phyloP scores from a whole-genome alignment of 108 stramenopile genomes.

The Cyclotella cryptica region DNA sequence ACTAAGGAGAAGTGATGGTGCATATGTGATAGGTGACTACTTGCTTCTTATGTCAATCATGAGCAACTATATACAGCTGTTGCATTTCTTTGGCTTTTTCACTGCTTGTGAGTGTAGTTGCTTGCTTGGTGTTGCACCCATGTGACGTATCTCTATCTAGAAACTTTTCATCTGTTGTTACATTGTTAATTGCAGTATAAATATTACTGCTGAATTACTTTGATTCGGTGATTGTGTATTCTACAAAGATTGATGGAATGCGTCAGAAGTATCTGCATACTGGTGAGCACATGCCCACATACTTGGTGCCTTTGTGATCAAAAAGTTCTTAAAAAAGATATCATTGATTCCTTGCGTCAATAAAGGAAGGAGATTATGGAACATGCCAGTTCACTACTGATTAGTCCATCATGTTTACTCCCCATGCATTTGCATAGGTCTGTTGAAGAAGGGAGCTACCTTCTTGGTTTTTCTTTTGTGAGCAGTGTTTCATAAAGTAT shows the following conservation, averaged over 20 bases:
- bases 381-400: constrained; percentile 96
- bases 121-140: too few species aligned
- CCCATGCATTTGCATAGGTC: constrained; percentile 75
- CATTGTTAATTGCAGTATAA: constrained; percentile 49
- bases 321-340: too few species aligned
- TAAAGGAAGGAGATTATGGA: constrained; percentile 94
- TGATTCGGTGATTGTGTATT: constrained; percentile 92
- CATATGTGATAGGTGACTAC: constrained; percentile 75
- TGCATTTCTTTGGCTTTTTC: constrained; percentile 93
- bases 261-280: constrained; percentile 78
- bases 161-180: not conserved
- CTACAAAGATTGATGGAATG: constrained; percentile 93
- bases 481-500: constrained; percentile 91
- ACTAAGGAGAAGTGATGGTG: constrained; percentile 51
- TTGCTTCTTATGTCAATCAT: constrained; percentile 81
- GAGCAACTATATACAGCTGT: constrained; percentile 91
- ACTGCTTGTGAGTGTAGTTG: constrained; percentile 51
- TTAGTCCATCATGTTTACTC: constrained; percentile 92
- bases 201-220: constrained; percentile 91
- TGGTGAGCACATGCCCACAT: constrained; percentile 54
- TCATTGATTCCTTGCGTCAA: too few species aligned
- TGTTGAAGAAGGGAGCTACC: constrained; percentile 71
- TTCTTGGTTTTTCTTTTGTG: constrained; percentile 91
- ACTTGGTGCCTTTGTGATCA: not conserved
- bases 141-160: too few species aligned